Percentiles rank a stretch among this genome's conserved stretches.
Conservation (phyloP, 805 yeast genomes). For the Starmerella tilneyi region DNA sequence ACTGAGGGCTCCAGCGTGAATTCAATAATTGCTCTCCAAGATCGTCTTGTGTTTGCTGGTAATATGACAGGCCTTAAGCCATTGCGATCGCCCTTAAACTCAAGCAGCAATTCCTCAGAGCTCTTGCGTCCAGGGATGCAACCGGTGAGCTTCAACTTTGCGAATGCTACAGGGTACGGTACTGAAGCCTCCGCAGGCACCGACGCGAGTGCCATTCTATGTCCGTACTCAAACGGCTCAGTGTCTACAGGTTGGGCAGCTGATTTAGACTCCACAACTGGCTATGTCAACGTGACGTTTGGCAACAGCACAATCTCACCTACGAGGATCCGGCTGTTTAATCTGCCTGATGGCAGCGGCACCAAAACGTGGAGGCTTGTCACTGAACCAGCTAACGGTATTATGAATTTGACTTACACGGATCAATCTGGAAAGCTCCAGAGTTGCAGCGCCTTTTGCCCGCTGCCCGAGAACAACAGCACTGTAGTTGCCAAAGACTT, state of each 20-base stretch:
- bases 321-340: constrained; percentile 60
- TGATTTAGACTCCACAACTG: constrained; percentile 15
- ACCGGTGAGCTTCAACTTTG: constrained; percentile 16
- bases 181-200: neutral
- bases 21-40: constrained; percentile 43
- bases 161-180: constrained; percentile 17
- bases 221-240: constrained; percentile 40
- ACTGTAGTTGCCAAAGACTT: constrained; percentile 54
- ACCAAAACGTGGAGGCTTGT: constrained; percentile 56
- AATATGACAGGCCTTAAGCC: constrained; percentile 50
- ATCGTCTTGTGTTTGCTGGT: constrained; percentile 69
- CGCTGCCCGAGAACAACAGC: constrained; percentile 39
- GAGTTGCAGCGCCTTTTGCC: constrained; percentile 85
- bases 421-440: constrained; percentile 53
- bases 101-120: constrained; percentile 7
- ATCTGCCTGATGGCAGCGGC: constrained; percentile 44
- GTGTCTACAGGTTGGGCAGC: constrained; percentile 20
- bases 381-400: constrained; percentile 71
- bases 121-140: constrained; percentile 19
- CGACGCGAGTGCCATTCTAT: constrained; percentile 36
- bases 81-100: constrained; percentile 14
- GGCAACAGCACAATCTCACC: constrained; percentile 39
- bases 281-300: constrained; percentile 19
- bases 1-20: constrained; percentile 48
- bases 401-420: constrained; percentile 80